phyloP scores from a whole-genome alignment of 306 rosid genomes.

The Citrullus mucosospermus region DNA sequence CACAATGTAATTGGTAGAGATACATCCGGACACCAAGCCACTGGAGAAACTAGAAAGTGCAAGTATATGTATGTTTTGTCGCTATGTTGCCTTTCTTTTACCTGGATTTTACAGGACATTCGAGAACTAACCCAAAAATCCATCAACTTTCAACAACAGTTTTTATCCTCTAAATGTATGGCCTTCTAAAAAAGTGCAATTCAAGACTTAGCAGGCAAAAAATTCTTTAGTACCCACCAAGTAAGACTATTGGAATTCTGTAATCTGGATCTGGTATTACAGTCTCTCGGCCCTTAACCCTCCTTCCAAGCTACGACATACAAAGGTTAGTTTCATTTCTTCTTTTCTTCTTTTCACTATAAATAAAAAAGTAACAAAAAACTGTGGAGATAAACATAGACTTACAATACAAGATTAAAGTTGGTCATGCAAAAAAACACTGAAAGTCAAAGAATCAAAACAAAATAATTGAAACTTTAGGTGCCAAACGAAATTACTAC shows the following conservation, averaged over 20 bases:
- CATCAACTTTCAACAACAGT: background rate
- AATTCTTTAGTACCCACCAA: conserved; percentile 41
- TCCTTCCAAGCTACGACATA: conserved; percentile 61
- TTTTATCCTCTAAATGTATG: background rate
- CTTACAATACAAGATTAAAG: background rate
- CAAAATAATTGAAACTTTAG: background rate
- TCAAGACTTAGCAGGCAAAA: conserved; percentile 5
- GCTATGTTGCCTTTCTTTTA: background rate
- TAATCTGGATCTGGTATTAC: conserved; percentile 91
- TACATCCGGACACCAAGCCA: background rate
- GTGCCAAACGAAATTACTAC: background rate
- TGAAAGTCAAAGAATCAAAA: background rate
- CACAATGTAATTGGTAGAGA: background rate
- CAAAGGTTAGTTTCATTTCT: conserved; percentile 1
- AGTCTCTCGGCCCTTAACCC: conserved; percentile 38
- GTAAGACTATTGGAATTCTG: conserved; percentile 73
- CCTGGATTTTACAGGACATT: background rate
- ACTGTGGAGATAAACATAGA: background rate
- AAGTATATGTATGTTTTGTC: background rate
- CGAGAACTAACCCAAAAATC: background rate
- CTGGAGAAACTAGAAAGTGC: background rate
- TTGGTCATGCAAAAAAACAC: background rate
- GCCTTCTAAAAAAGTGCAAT: background rate
- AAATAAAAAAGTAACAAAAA: background rate
- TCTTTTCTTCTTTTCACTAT: background rate